These are phyloP conservation scores for Polytrichum commune DNA, from an alignment of 225 moss, liverwort and hornwort genomes.

Conservation along the genomic window DNA sequence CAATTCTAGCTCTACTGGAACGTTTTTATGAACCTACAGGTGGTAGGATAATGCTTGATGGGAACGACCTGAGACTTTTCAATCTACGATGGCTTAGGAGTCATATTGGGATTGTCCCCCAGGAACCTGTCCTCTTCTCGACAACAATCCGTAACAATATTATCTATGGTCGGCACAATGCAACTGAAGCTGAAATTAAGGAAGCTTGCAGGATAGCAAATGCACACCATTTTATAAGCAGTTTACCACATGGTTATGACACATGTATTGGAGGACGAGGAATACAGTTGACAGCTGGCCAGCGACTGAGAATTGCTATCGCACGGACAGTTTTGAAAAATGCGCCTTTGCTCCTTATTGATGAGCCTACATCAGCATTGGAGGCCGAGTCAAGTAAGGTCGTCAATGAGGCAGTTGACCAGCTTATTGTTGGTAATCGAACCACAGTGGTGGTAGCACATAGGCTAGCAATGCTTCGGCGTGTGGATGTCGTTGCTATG, in stretches of 20 bases:
- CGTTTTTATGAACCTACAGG: conserved; percentile 73
- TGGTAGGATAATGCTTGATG: conserved; percentile 68
- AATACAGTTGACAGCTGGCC: conserved; percentile 63
- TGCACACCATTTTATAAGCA: conserved; percentile 78
- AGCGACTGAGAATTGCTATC: conserved; percentile 72
- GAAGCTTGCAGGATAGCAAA: conserved; percentile 82
- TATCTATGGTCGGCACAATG: conserved; percentile 68
- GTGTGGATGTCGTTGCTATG: conserved; percentile 73
- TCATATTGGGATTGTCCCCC: conserved; percentile 70
- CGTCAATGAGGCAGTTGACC: conserved; percentile 86
- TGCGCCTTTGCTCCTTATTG: conserved; percentile 72
- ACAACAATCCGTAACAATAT: conserved; percentile 76
- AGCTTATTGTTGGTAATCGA: conserved; percentile 74
- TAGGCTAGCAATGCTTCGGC: conserved; percentile 65
- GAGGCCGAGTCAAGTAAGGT: conserved; percentile 69
- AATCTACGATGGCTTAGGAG: conserved; percentile 75
- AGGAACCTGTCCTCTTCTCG: conserved; percentile 75
- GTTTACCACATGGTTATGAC: conserved; percentile 76
- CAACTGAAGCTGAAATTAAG: conserved; percentile 73
- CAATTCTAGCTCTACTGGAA: conserved; percentile 62
- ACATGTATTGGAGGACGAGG: conserved; percentile 65
- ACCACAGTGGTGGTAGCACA: conserved; percentile 78
- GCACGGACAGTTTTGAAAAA: conserved; percentile 77
- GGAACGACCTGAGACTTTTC: conserved; percentile 44
- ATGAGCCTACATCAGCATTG: conserved; percentile 62